Percentiles rank a stretch among this genome's conserved stretches.
phyloP scores from a whole-genome alignment of 2,329 filamentous ascomycete genomes.

The Stylonectria norvegica region DNA sequence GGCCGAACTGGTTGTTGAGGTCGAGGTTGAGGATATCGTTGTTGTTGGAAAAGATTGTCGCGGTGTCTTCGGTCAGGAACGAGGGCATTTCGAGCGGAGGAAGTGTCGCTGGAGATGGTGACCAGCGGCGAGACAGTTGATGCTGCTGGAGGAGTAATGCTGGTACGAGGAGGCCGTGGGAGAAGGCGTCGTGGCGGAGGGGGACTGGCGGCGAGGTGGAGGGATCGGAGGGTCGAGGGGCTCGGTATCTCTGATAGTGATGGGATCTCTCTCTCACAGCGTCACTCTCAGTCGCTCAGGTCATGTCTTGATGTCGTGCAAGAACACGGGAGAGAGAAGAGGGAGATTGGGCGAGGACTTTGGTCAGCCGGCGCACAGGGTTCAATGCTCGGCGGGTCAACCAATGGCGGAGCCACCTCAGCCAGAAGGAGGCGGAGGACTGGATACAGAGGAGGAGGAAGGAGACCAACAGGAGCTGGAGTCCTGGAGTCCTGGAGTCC shows the following conservation, averaged over 20 bases:
- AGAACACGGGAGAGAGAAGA: conserved; percentile 19
- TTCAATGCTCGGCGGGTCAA: conserved; percentile 26
- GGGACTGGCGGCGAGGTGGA: conserved; percentile 9
- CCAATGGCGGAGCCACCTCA: too few relatives aligned
- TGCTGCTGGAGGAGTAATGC: conserved; percentile 23
- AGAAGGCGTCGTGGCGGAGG: conserved; percentile 7
- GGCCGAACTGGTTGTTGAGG: conserved; percentile 36
- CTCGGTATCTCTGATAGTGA: conserved; percentile 8
- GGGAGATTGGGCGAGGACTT: conserved; percentile 28
- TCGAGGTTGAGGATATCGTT: conserved; percentile 45
- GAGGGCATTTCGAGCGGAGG: conserved; percentile 49
- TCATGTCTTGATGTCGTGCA: conserved; percentile 15
- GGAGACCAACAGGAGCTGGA: too few relatives aligned
- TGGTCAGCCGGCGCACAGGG: conserved; percentile 27
- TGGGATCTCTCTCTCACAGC: conserved; percentile 5
- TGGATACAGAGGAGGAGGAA: too few relatives aligned
- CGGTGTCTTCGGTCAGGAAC: conserved; percentile 47
- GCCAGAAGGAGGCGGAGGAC: too few relatives aligned
- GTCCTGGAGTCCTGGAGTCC: too few relatives aligned
- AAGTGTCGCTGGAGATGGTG: conserved; percentile 18
- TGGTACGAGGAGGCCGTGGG: conserved; percentile 16
- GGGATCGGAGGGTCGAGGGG: background rate
- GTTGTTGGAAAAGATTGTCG: conserved; percentile 40
- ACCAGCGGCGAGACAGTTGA: conserved; percentile 23
- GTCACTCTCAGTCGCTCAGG: conserved; percentile 17